Conservation (phyloP, 2,329 filamentous ascomycete genomes). For the Penicillium brasilianum region DNA sequence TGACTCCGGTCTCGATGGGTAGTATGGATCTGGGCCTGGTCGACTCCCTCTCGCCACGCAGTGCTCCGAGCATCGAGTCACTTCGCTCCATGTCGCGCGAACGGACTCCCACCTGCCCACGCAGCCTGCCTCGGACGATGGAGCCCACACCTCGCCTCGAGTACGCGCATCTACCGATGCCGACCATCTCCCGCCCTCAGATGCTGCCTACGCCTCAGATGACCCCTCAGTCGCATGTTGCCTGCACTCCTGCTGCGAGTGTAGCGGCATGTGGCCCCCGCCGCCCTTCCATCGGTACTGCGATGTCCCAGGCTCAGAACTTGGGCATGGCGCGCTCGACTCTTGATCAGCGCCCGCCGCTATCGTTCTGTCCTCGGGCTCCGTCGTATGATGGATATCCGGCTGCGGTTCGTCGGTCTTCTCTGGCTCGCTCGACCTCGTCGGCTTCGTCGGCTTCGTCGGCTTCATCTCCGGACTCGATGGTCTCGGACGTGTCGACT, state of each 20-base stretch:
- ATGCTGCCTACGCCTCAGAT: conserved; percentile 66
- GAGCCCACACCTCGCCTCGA: conserved; percentile 56
- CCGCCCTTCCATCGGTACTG: conserved; percentile 62
- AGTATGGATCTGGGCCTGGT: conserved; percentile 33
- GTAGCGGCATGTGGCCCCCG: conserved; percentile 54
- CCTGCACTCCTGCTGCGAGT: conserved; percentile 67
- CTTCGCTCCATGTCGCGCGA: conserved; percentile 33
- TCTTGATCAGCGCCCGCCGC: conserved; percentile 56
- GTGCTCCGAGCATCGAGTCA: conserved; percentile 29
- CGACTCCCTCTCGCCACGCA: conserved; percentile 40
- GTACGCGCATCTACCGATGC: conserved; percentile 52
- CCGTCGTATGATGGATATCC: conserved; percentile 55
- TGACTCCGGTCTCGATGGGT: conserved; percentile 34
- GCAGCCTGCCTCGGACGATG: conserved; percentile 52
- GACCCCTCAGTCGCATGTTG: conserved; percentile 61
- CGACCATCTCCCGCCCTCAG: conserved; percentile 59
- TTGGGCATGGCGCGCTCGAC: conserved; percentile 61
- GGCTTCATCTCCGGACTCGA: conserved; percentile 64
- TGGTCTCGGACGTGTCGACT: conserved; percentile 64
- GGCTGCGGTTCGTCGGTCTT: conserved; percentile 55
- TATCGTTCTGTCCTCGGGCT: conserved; percentile 41
- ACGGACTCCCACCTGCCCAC: conserved; percentile 38
- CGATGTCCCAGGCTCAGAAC: conserved; percentile 63
- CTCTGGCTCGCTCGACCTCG: conserved; percentile 58
- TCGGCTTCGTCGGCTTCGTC: conserved; percentile 59